Percentiles rank a stretch among this genome's conserved stretches.
These are phyloP conservation scores for Kurtzmaniella quercitrusa DNA, from an alignment of 1,139 yeast genomes.

Conservation along the genomic window DNA sequence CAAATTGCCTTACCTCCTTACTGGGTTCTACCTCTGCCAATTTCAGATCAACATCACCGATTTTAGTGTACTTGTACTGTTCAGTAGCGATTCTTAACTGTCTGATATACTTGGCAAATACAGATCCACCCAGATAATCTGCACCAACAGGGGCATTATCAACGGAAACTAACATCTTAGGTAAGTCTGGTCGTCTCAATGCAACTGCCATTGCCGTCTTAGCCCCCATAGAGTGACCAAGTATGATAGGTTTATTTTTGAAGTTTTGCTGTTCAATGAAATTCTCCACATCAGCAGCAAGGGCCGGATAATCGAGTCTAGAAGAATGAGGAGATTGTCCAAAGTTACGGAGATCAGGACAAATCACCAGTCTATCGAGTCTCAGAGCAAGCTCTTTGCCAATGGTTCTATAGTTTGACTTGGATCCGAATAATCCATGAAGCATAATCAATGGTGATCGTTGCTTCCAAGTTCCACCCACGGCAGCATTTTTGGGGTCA, in stretches of 20 bases:
- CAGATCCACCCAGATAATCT: constrained; percentile 43
- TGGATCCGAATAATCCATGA: constrained; percentile 90
- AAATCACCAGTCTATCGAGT: constrained; percentile 50
- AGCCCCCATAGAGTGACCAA: constrained; percentile 98
- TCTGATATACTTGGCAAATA: constrained; percentile 64
- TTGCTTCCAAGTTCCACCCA: constrained; percentile 6
- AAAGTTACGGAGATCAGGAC: constrained; percentile 84
- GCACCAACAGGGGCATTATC: constrained; percentile 86
- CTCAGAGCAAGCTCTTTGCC: constrained; percentile 46
- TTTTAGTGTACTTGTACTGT: constrained; percentile 38
- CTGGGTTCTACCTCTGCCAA: constrained; percentile 61
- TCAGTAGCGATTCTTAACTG: constrained; percentile 55
- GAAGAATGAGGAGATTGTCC: constrained; percentile 79
- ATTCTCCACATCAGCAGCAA: constrained; percentile 79
- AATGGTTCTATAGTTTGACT: constrained; percentile 71
- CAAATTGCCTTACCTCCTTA: constrained; percentile 66
- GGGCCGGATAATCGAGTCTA: constrained; percentile 71
- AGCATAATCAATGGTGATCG: constrained; percentile 63
- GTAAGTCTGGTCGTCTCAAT: constrained; percentile 61
- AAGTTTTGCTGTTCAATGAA: constrained; percentile 54
- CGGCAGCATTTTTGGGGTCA: constrained; percentile 16
- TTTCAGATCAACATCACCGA: constrained; percentile 66
- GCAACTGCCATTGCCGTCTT: constrained; percentile 89
- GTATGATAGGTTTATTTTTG: constrained; percentile 51
- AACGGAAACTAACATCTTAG: constrained; percentile 66